Conservation (phyloP, 1,284 basidiomycete genomes). For the Cutaneotrichosporon cutaneum region DNA sequence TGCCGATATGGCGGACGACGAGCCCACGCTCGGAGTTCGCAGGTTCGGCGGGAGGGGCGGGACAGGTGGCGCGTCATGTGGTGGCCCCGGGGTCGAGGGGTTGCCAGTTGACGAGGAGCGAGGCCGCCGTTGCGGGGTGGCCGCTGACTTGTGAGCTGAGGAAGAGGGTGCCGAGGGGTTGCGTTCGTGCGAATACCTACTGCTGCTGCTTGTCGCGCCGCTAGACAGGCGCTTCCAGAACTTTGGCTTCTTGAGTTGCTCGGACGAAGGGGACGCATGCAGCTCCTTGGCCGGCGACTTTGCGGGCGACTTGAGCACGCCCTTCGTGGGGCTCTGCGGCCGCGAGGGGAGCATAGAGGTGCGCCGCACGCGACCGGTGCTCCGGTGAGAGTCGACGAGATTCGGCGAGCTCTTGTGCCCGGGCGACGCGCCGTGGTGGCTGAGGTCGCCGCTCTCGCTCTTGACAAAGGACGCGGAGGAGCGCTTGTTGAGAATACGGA, state of each 20-base stretch:
- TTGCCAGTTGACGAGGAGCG: slow-evolving; percentile 32
- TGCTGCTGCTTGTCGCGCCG: slow-evolving; percentile 1
- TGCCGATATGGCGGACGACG: slow-evolving; percentile 12
- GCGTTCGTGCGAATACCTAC: neutral
- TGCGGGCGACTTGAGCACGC: slow-evolving; percentile 4
- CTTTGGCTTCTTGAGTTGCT: slow-evolving; percentile 15
- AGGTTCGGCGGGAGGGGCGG: slow-evolving; percentile 40
- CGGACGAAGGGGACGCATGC: slow-evolving; percentile 8
- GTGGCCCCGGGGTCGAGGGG: neutral
- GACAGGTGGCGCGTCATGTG: slow-evolving; percentile 29
- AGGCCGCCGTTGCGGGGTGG: slow-evolving; percentile 19
- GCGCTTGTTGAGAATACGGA: slow-evolving; percentile 7
- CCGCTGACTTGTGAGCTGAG: slow-evolving; percentile 3
- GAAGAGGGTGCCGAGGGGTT: neutral
- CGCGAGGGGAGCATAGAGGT: slow-evolving; percentile 3
- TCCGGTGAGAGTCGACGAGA: slow-evolving; percentile 4
- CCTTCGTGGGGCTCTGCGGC: slow-evolving; percentile 6
- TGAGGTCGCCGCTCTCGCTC: slow-evolving; percentile 12
- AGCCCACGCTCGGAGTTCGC: slow-evolving; percentile 31
- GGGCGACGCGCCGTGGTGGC: slow-evolving; percentile 12
- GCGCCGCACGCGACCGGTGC: neutral
- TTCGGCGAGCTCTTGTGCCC: slow-evolving; percentile 18
- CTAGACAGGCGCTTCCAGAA: slow-evolving; percentile 17
- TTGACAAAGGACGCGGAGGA: slow-evolving; percentile 6
- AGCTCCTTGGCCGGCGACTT: slow-evolving; percentile 11